Evolutionary conservation across 768 basidiomycete genomes (phyloP), one percentile per base, ranked within the genome.

Genomic region (Nevesoporus exiguus): DNA sequence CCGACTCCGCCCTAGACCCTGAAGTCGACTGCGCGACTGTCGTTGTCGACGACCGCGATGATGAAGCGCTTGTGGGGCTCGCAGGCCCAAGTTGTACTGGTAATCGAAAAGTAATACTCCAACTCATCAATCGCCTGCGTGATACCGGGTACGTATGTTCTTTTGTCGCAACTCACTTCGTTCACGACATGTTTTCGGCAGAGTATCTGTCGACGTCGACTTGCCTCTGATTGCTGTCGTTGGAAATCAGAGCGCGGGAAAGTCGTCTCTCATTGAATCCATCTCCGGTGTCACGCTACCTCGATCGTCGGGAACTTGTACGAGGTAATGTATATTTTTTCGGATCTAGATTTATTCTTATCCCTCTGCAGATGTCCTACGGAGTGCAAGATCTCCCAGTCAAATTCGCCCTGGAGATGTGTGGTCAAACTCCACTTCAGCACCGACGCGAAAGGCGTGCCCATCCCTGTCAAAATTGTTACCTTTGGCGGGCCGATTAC

Each of bases 251-350:
- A 86, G 83, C 41, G 85, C 85, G 0, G 88, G 88, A 2, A 36
- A 36, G 34, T 36, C 34, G 15, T 36, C 34, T 6, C 15, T 36
- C 15, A 36, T 36, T 17, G 88, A 90, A 59, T 79, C 85, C 0
- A 88, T 90, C 41, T 87, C 85, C 0, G 85, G 87, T 0, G 80
- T 90, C 17, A 85, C 79, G 0, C 71, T 90, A 0, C 87, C 87
- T 22, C 77, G 86, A 11, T 84, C 84, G 0, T 74, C 81, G n/a
- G 88, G 88, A 0, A 89, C 88, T 0, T 90, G 88, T 55, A 91
- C 88, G 1, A 76, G 88, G 88, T 83, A 56, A 37, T 6, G 4
- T 7, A 21, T 19, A 1, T n/a, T 2, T 36, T 17, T 34, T 25
- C 8, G 3, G 9, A 5, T n/a, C 14, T 1, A 2, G 15, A 14